Conservation (phyloP, 2,329 filamentous ascomycete species). For the Trichoderma simmonsii region DNA sequence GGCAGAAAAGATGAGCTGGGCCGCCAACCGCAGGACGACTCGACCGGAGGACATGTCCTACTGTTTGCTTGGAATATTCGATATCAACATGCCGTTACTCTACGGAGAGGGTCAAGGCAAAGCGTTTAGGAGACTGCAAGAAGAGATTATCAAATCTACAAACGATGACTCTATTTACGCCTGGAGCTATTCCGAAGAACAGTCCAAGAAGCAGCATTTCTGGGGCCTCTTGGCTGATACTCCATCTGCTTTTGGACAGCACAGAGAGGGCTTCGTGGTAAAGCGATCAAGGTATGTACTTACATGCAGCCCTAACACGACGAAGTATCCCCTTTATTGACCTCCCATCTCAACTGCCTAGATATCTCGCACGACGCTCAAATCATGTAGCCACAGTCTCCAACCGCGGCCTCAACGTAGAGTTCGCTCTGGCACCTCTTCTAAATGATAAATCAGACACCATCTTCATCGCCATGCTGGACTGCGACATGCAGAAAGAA, state of each 20-base stretch:
- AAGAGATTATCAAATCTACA: slow-evolving; percentile 31
- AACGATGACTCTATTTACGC: slow-evolving; percentile 32
- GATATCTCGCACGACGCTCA: slow-evolving; percentile 27
- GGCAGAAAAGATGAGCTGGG: slow-evolving; percentile 33
- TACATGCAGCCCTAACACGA: background rate
- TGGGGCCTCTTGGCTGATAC: slow-evolving; percentile 29
- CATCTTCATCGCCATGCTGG: slow-evolving; percentile 29
- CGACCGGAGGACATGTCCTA: slow-evolving; percentile 33
- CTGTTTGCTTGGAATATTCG: slow-evolving; percentile 33
- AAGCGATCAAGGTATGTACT: slow-evolving; percentile 23
- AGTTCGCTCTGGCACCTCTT: slow-evolving; percentile 30
- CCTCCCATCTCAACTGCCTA: slow-evolving; percentile 8
- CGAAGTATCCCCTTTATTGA: background rate
- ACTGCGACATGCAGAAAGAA: slow-evolving; percentile 27
- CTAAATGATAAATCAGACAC: slow-evolving; percentile 26
- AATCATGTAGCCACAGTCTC: slow-evolving; percentile 24
- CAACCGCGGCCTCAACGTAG: slow-evolving; percentile 27
- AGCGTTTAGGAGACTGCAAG: slow-evolving; percentile 29
- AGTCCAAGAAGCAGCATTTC: slow-evolving; percentile 21
- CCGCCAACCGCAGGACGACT: slow-evolving; percentile 29
- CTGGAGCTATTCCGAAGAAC: slow-evolving; percentile 24
- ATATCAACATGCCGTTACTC: slow-evolving; percentile 34
- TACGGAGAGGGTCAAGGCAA: slow-evolving; percentile 32
- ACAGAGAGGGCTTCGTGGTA: slow-evolving; percentile 10
- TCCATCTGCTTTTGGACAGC: slow-evolving; percentile 27